These are phyloP conservation scores for Penicillium flavigenum DNA, from an alignment of 495 filamentous ascomycete genomes.

Conservation along the genomic window DNA sequence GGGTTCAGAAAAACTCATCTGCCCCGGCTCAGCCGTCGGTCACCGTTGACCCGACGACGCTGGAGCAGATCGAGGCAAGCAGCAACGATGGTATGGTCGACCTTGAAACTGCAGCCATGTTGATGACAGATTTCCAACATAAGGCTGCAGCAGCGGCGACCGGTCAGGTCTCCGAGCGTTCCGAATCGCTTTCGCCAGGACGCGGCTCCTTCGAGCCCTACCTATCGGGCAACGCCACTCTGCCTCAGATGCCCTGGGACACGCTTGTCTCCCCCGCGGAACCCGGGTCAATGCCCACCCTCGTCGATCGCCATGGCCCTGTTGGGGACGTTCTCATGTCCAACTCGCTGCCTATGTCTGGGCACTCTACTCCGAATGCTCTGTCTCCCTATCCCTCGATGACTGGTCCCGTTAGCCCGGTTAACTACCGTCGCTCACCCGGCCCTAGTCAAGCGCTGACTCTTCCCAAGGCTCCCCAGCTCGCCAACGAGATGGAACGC, in stretches of 20 bases:
- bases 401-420: constrained; percentile 68
- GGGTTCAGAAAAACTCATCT: constrained; percentile 59
- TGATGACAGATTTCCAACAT: constrained; percentile 98
- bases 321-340: constrained; percentile 62
- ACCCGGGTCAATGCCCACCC: constrained; percentile 59
- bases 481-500: constrained; percentile 73
- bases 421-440: constrained; percentile 66
- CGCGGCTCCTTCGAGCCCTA: constrained; percentile 67
- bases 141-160: constrained; percentile 87
- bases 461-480: constrained; percentile 65
- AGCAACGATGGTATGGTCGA: constrained; percentile 91
- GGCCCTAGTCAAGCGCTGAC: constrained; percentile 63
- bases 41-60: constrained; percentile 78
- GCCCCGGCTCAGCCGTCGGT: constrained; percentile 79
- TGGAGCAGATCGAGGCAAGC: constrained; percentile 90
- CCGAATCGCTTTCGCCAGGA: constrained; percentile 70
- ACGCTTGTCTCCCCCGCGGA: constrained; percentile 69
- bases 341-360: constrained; percentile 66
- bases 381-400: constrained; percentile 76
- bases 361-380: constrained; percentile 74
- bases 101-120: constrained; percentile 96
- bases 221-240: constrained; percentile 69
- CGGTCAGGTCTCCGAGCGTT: constrained; percentile 67
- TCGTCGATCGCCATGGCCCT: constrained; percentile 63
- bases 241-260: constrained; percentile 91